Percentiles rank a stretch among this genome's conserved stretches.
Conservation (phyloP, 805 yeast species). For the Saturnispora mendoncae region DNA sequence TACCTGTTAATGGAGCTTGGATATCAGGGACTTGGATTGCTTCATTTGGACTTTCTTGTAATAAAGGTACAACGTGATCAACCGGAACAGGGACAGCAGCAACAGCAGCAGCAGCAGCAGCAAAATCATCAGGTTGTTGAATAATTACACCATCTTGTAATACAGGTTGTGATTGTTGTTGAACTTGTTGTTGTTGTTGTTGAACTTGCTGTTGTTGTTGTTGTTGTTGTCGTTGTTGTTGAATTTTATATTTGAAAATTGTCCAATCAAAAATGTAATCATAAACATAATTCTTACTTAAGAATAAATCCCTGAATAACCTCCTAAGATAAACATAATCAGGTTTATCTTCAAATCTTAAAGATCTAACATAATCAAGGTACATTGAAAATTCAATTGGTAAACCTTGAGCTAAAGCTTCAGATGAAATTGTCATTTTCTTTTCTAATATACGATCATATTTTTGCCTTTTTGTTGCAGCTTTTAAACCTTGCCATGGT, state of each 20-base stretch:
- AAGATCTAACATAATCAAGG: constrained; percentile 78
- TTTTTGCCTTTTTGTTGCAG: constrained; percentile 93
- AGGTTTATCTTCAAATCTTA: constrained; percentile 93
- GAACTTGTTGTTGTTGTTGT: constrained; percentile 16
- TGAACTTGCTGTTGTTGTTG: constrained; percentile 21
- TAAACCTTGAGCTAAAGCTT: constrained; percentile 79
- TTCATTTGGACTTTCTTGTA: constrained; percentile 25
- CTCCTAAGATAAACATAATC: constrained; percentile 85
- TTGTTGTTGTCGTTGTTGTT: constrained; percentile 36
- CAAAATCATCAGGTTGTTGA: no score
- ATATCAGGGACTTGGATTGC: constrained; percentile 27
- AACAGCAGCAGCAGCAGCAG: background rate
- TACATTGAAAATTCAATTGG: constrained; percentile 87
- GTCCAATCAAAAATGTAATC: constrained; percentile 98
- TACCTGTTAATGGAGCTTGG: constrained; percentile 14
- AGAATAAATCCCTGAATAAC: constrained; percentile 79
- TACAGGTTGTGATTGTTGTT: constrained; percentile 3
- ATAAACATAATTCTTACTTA: constrained; percentile 80
- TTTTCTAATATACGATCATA: constrained; percentile 94
- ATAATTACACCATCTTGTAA: no score
- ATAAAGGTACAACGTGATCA: no score
- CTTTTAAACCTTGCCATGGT: constrained; percentile 98
- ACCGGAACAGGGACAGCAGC: no score
- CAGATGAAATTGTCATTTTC: constrained; percentile 84
- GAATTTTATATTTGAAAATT: constrained; percentile 64